Evolutionary conservation across 2,329 filamentous ascomycete species (phyloP).

Genomic region (Fusarium miscanthi): DNA sequence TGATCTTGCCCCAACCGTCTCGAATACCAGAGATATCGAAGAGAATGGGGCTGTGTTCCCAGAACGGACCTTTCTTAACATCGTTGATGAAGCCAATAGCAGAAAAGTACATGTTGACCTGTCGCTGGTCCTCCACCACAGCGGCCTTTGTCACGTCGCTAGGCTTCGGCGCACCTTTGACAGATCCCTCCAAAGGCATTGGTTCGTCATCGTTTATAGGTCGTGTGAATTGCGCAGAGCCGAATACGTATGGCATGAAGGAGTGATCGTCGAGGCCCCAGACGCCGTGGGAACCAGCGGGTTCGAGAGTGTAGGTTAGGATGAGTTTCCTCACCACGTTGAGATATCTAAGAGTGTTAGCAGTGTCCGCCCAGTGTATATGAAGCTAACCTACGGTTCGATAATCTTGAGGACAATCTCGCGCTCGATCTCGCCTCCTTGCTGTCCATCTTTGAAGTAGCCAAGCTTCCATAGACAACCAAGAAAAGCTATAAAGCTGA

Average conservation of each 20-base stretch:
- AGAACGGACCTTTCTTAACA: slow-evolving; percentile 95
- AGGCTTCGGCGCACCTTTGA: slow-evolving; percentile 77
- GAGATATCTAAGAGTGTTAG: slow-evolving; percentile 70
- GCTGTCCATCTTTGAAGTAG: slow-evolving; percentile 71
- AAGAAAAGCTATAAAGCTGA: slow-evolving; percentile 93
- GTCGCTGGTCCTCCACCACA: slow-evolving; percentile 73
- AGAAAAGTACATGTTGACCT: slow-evolving; percentile 88
- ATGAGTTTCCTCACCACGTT: slow-evolving; percentile 84
- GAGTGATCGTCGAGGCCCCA: slow-evolving; percentile 99
- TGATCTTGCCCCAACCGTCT: slow-evolving; percentile 98
- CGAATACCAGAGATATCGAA: slow-evolving; percentile 94
- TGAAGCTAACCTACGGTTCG: slow-evolving; percentile 73
- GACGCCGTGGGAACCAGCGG: slow-evolving; percentile 94
- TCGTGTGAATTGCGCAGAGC: slow-evolving; percentile 87
- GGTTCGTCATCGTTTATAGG: slow-evolving; percentile 71
- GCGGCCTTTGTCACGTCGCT: slow-evolving; percentile 72
- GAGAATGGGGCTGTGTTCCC: slow-evolving; percentile 94
- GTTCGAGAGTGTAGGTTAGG: slow-evolving; percentile 90
- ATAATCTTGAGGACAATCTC: slow-evolving; percentile 84
- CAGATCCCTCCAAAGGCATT: slow-evolving; percentile 83
- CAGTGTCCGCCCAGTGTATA: accelerated
- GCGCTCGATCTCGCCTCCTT: slow-evolving; percentile 72
- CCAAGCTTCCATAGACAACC: slow-evolving; percentile 91
- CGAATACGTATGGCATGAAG: slow-evolving; percentile 94
- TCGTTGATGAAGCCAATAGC: slow-evolving; percentile 97